Percentiles rank a stretch among this genome's conserved stretches.
Conservation (phyloP, 441 rosid species). For the Daphne laureola region DNA sequence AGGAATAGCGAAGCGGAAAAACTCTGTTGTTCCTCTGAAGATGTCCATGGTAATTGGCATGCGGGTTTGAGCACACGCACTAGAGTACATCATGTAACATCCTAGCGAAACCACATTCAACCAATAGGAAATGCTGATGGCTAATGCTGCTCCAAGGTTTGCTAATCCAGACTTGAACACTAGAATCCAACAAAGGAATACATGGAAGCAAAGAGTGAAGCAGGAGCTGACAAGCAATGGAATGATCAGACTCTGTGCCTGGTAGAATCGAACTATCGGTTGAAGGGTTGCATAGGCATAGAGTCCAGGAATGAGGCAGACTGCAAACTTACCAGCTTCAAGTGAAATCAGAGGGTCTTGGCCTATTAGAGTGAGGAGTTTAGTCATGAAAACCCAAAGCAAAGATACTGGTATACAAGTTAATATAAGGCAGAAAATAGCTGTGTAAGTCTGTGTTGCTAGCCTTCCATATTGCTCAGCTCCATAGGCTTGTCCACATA, state of each 20-base stretch:
- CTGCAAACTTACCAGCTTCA: conserved; percentile 53
- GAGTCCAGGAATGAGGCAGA: conserved; percentile 61
- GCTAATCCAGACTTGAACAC: conserved; percentile 46
- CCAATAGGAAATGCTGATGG: conserved; percentile 61
- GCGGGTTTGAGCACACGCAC: conserved; percentile 42
- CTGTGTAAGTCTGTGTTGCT: conserved; percentile 56
- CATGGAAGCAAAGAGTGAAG: conserved; percentile 37
- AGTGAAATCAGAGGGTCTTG: conserved; percentile 61
- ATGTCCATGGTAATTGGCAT: conserved; percentile 37
- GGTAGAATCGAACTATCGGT: conserved; percentile 50
- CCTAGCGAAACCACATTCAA: conserved; percentile 44
- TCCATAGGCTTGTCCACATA: conserved; percentile 81
- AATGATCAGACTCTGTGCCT: conserved; percentile 49
- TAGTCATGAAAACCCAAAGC: conserved; percentile 59
- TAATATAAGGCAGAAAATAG: conserved; percentile 35
- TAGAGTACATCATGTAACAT: conserved; percentile 49
- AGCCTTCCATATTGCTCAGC: conserved; percentile 54
- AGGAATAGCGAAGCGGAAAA: conserved; percentile 65
- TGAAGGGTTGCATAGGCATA: conserved; percentile 55
- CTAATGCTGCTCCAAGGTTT: conserved; percentile 58
- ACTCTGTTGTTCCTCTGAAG: conserved; percentile 48
- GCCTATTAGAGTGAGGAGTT: conserved; percentile 40
- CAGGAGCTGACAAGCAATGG: conserved; percentile 58
- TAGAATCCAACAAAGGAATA: conserved; percentile 52
- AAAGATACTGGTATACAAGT: conserved; percentile 45